These are phyloP conservation scores for Bjerkandera adusta DNA, from an alignment of 1,284 basidiomycete genomes.

Conservation along the genomic window DNA sequence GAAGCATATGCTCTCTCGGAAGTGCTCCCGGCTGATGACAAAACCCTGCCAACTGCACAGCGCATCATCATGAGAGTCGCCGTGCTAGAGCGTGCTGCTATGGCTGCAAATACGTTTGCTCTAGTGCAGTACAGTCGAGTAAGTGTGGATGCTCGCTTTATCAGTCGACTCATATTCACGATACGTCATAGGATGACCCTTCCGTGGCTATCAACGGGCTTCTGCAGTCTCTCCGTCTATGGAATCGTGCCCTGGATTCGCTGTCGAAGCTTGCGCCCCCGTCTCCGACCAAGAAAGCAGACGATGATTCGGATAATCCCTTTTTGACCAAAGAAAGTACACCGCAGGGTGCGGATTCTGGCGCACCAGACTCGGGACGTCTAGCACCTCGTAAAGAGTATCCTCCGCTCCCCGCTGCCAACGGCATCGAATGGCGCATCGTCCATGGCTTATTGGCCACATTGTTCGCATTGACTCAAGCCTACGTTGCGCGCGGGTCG, in stretches of 20 bases:
- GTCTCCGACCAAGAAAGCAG: conserved; percentile 26
- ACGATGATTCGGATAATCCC: conserved; percentile 47
- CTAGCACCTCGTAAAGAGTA: conserved; percentile 18
- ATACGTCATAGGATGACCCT: conserved; percentile 63
- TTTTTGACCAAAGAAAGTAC: conserved; percentile 41
- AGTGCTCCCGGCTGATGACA: conserved; percentile 43
- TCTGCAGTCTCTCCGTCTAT: conserved; percentile 74
- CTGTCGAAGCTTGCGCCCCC: conserved; percentile 58
- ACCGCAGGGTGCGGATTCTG: neutral
- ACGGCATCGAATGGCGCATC: conserved; percentile 73
- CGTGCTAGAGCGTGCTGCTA: conserved; percentile 64
- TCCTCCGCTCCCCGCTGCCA: conserved; percentile 36
- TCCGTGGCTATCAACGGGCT: conserved; percentile 58
- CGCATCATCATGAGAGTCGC: conserved; percentile 58
- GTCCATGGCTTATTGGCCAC: conserved; percentile 67
- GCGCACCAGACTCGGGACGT: conserved; percentile 5
- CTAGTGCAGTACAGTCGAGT: conserved; percentile 70
- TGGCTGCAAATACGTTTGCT: conserved; percentile 68
- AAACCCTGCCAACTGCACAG: conserved; percentile 47
- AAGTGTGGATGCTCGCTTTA: conserved; percentile 18
- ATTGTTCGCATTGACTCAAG: conserved; percentile 59
- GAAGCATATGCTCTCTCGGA: conserved; percentile 53
- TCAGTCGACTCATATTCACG: neutral
- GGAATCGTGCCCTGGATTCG: conserved; percentile 75
- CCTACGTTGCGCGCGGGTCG: conserved; percentile 72